Evolutionary conservation across 2,329 filamentous ascomycete genomes (phyloP).

Genomic region (Purpureocillium takamizusanense): DNA sequence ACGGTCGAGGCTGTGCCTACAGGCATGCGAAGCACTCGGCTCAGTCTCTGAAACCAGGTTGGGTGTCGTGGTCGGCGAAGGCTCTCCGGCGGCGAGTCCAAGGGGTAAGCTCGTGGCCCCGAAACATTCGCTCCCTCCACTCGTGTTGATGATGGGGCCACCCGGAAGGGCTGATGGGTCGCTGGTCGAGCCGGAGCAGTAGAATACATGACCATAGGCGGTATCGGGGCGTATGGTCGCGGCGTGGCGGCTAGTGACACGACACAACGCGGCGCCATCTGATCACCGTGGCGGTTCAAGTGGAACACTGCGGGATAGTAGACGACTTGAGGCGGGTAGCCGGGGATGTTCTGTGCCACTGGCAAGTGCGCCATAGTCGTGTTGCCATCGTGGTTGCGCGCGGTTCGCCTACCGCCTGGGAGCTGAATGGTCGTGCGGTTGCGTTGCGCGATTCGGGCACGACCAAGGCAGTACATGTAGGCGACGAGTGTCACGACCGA

Average conservation of each 20-base stretch:
- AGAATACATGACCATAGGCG: too few relatives aligned
- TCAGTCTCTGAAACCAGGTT: conserved; percentile 18
- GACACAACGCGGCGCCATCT: conserved; percentile 1
- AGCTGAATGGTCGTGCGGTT: conserved; percentile 3
- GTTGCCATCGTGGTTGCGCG: background rate
- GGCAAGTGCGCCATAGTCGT: conserved; percentile 2
- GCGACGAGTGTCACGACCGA: conserved; percentile 17
- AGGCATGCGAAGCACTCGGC: conserved; percentile 17
- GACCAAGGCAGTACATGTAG: conserved; percentile 25
- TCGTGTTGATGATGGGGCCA: too few relatives aligned
- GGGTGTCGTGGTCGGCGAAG: conserved; percentile 4
- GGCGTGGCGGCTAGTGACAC: background rate
- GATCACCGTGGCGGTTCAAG: background rate
- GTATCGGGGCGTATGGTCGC: too few relatives aligned
- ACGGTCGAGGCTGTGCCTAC: conserved; percentile 26
- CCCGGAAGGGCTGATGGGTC: too few relatives aligned
- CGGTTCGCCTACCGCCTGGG: conserved; percentile 6
- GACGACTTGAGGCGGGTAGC: conserved; percentile 1
- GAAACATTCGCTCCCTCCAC: too few relatives aligned
- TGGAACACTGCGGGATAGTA: conserved; percentile 4
- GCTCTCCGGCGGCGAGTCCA: background rate
- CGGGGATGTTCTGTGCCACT: background rate
- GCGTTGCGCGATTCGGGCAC: conserved; percentile 5
- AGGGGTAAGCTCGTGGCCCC: too few relatives aligned
- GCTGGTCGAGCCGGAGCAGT: too few relatives aligned